These are phyloP conservation scores for Eimeria praecox DNA, from an alignment of 169 alveolate species.

Conservation along the genomic window DNA sequence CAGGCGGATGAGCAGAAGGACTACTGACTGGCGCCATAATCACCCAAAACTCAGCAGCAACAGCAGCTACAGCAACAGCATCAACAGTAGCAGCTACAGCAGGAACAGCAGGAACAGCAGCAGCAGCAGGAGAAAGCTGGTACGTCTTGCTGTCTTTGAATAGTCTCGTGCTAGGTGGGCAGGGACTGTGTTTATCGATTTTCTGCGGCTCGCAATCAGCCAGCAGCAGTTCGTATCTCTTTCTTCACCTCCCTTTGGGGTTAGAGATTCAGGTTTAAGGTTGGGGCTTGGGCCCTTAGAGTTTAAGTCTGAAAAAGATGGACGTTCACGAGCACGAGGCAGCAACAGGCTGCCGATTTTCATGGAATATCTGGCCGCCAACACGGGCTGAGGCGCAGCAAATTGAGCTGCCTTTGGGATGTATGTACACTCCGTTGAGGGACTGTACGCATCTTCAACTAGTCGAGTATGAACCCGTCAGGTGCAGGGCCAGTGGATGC, in stretches of 20 bases:
- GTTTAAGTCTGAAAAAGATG: slow-evolving; percentile 80
- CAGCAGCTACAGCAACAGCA: background rate
- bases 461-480: slow-evolving; percentile 84
- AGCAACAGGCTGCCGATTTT: slow-evolving; percentile 97
- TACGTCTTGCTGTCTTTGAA: background rate
- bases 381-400: slow-evolving; percentile 96
- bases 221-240: background rate
- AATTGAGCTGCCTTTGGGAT: slow-evolving; percentile 98
- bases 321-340: slow-evolving; percentile 91
- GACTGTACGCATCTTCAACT: slow-evolving; percentile 83
- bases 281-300: background rate
- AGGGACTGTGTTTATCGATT: background rate
- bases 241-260: background rate
- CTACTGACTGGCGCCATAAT: background rate
- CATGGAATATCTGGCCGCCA: slow-evolving; percentile 99
- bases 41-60: background rate
- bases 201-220: background rate
- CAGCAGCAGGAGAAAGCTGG: background rate
- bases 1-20: background rate
- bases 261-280: background rate
- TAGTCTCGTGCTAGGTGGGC: slow-evolving; percentile 3
- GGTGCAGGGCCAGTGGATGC: slow-evolving; percentile 83
- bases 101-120: background rate
- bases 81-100: slow-evolving; percentile 24
- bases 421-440: slow-evolving; percentile 96